Evolutionary conservation across 2,329 filamentous ascomycete species (phyloP), one percentile per base, ranked within the genome.

Genomic region (Diaporthe capsici): DNA sequence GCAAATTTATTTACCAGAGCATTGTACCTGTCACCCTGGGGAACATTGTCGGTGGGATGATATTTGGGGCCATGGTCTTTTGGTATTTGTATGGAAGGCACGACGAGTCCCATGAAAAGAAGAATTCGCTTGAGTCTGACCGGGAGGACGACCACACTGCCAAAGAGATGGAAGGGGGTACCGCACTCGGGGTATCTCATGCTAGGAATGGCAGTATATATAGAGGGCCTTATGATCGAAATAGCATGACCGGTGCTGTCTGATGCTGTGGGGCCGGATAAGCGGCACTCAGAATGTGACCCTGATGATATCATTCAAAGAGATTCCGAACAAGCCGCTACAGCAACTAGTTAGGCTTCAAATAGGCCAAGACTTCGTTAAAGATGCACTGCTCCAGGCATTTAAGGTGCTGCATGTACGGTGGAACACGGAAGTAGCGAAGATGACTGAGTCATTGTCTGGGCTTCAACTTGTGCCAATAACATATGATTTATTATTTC

Each of bases 11-110:
- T 31, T 44, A 39, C 12, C 51, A 79, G 76, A 67, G 86, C 0
- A 86, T 90, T 77, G 87, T 91, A 47, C 90, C 89, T 0, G 84
- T 87, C 0, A 76, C 87, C 3, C 77, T 91, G 2, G 89, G 89
- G 0, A 91, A 91, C 76, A 86, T 89, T 22, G 78, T 91, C 3
- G 89, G 89, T 0, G 90, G 89, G 2, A 84, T 82, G 0, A 57
- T 90, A 2, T 90, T 91, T 77, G 86, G 86, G n/a, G 88, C 86
- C 7, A 84, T 82, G 0, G 86, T 86, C 22, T 81, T 79, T 61
- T 80, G 77, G 68, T 80, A 70, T 25, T 76, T 79, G 77, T 77
- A 76, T 72, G 63, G 44, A 10, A 68, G 63, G 25, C 42, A 67
- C 8, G 61, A 49, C 12, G 44, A 6, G 12, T 12, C 28, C 22